Base-by-base conservation (phyloP, 108 stramenopile species). In the Nitzschia putrida region DNA sequence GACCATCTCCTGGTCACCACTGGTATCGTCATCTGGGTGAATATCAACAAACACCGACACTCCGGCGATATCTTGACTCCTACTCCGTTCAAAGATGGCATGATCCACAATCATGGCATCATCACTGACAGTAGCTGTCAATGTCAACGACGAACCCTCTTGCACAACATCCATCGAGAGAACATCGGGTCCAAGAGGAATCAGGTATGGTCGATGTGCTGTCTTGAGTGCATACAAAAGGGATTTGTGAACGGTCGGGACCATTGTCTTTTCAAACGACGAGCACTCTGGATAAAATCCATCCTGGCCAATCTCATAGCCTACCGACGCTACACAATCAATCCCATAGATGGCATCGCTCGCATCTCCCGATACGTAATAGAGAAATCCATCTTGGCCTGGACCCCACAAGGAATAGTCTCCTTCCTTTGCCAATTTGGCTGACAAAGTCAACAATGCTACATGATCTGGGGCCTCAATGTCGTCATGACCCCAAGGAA, bases 401-500 rank as follows among this genome's bases (percentile, higher is more conserved):
- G 78, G 72, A 24, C 76, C 73, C 59, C 65, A 64, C 7, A 80
- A 47, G 9, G 57, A 26, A 51, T 72, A 76, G 0, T 57, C 68
- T 21, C 77, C 77, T 13, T 64, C 63, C 8, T 56, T 45, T 5
- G 29, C 39, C 16, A 85, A 41, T 68, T 85, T 82, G 11, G 77
- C 53, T 13, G 68, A 61, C 18, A 77, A 13, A 13, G 77, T 68
- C 52, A 61, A 39, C n/a, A 76, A 65, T 0, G 69, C 55, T 22
- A 54, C 65, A 53, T 81, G 59, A 47, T 86, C 78, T 37, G 83
- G 83, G 14, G 54, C 38, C 9, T 52, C 57, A 0, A 54, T 41
- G 54, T 79, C 70, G 42, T 43, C 47, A 22, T 71, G 69, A 2
- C 80, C 82, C 81, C 83, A 86, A 1, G 83, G 82, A 73, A 66